Base-by-base conservation (phyloP, 768 basidiomycete species). In the Podaxis rugospora region DNA sequence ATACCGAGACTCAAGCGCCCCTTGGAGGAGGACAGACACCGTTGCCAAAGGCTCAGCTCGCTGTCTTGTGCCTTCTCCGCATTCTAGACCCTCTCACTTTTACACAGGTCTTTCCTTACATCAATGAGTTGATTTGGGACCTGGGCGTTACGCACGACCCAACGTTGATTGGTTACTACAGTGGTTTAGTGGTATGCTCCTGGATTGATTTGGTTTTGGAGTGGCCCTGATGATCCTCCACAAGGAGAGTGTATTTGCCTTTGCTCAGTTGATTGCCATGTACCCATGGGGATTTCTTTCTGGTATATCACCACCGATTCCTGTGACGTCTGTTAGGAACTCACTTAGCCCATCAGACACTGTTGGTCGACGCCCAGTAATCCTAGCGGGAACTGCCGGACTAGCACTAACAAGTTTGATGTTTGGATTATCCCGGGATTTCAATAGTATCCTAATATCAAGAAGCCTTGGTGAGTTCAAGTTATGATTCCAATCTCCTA, bases 91-190 rank as follows among this genome's bases (percentile, higher is more conserved):
- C 86, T 5, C 75, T 88, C 64, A 77, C 77, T 23, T 86, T 84
- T 72, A 82, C 84, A 0, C 84, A 88, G 68, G 82, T 88, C 52
- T 83, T 84, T 62, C 87, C 87, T 58, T 89, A 87, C 65, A 78
- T 89, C 53, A 88, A 88, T 55, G 77, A 88, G 67, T 84, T 88
- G 74, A 79, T 89, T 63, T 76, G 66, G 35, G 76, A 80, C 63
- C 72, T 88, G 5, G 75, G 80, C 66, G 73, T 86, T 51, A 80
- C 82, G 16, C 72, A 81, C 28, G 80, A 86, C 64, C 81, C 80
- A 7, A 80, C 81, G 3, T 74, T 79, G 66, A 76, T 86, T 27
- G 87, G 85, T 1, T 86, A 84, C 65, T 88, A 87, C 68, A 86
- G 85, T 66, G 87, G 88, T 13, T 62, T 89, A 23, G 79, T 86